phyloP scores from a whole-genome alignment of 2,329 filamentous ascomycete genomes.

The Colletotrichum magnum region DNA sequence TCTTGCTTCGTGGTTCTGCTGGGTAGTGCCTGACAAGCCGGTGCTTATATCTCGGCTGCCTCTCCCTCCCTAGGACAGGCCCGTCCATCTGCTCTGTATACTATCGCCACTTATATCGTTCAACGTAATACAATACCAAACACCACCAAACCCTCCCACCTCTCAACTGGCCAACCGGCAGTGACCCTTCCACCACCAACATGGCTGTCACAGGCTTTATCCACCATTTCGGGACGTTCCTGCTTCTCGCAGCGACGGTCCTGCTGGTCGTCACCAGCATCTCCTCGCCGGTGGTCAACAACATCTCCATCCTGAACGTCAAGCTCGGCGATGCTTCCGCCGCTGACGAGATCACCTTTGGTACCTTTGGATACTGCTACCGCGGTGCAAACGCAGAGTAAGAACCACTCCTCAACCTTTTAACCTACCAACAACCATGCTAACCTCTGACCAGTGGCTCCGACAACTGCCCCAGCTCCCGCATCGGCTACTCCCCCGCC shows the following conservation, averaged over 20 bases:
- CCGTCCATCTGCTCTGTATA: conserved; percentile 16
- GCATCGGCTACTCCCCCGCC: conserved; percentile 71
- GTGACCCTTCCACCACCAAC: conserved; percentile 42
- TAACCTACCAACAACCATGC: background rate
- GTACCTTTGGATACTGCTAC: conserved; percentile 73
- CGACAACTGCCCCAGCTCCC: conserved; percentile 63
- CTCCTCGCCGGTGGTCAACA: conserved; percentile 70
- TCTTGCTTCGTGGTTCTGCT: conserved; percentile 25
- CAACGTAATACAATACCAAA: conserved; percentile 10
- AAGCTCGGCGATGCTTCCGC: conserved; percentile 56
- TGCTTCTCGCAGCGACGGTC: conserved; percentile 68
- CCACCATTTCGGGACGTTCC: conserved; percentile 70
- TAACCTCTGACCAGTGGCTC: conserved; percentile 45
- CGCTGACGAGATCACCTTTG: conserved; percentile 63
- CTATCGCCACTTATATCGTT: conserved; percentile 15
- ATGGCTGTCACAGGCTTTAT: conserved; percentile 66
- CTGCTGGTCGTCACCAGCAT: conserved; percentile 72
- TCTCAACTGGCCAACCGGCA: conserved; percentile 14
- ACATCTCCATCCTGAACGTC: conserved; percentile 68
- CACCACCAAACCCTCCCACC: background rate
- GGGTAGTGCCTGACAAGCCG: conserved; percentile 12
- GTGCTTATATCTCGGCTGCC: conserved; percentile 38
- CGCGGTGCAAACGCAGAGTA: conserved; percentile 45
- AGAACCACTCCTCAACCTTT: conserved; percentile 3
- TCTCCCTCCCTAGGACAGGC: conserved; percentile 25